Evolutionary conservation across 1,284 basidiomycete species (phyloP), one percentile per base, ranked within the genome.

Genomic region (Rhodotorula sp.): DNA sequence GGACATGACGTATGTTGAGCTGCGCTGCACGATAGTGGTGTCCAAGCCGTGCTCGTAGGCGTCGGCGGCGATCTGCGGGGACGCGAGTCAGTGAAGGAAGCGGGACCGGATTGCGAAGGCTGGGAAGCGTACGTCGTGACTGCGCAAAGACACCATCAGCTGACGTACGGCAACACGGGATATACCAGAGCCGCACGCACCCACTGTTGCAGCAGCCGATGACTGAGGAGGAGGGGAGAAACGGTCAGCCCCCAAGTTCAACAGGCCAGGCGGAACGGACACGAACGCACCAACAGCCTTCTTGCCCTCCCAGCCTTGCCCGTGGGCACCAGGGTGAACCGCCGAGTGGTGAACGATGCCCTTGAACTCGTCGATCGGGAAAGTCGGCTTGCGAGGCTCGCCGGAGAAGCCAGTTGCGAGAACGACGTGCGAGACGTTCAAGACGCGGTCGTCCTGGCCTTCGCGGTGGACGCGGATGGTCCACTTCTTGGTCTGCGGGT

Each of bases 401-500:
- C 82, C 82, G 4, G 77, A 79, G 63, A 81, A 80, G 28, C 82
- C 83, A 2, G 81, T 81, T 20, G 83, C 82, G 31, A 83, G 77
- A 24, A 71, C 78, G 10, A 84, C 73, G 60, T 83, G 81, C 54
- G 80, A 79, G 11, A 79, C 81, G 26, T 77, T 76, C 62, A 84
- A 70, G 30, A 66, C 69, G 2, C 80, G 65, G 28, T 65, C 75
- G 37, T 73, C 73, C 5, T 69, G 69, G 13, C 78, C 77, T 8
- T 79, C 79, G 59, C 77, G 73, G 47, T 71, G 65, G 48, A 83
- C 77, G 34, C 78, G 78, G 40, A 82, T 77, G 6, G 78, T 79
- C 83, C 82, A 84, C 24, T 76, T 76, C 55, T 80, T 71, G 13
- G 75, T 71, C 31, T 67, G 64, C 37, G 70, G 59, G 67, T 80